Evolutionary conservation across 768 basidiomycete genomes (phyloP).

Genomic region (Candolleomyces efflorescens): DNA sequence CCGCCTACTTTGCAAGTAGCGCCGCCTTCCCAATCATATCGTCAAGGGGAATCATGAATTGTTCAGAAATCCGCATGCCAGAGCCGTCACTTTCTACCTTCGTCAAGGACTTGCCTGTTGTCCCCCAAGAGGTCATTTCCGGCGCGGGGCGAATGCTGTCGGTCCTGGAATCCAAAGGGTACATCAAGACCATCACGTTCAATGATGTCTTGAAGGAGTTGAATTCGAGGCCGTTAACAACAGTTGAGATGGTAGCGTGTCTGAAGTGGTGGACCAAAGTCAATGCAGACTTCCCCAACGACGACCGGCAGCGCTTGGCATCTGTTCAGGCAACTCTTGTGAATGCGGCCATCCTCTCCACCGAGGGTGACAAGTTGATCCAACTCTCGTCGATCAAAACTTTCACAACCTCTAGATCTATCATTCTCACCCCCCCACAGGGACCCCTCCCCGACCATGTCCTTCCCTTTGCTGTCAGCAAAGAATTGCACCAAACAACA

Average conservation of each 20-base stretch:
- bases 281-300: constrained; percentile 24
- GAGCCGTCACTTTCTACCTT: constrained; percentile 70
- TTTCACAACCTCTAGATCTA: constrained; percentile 62
- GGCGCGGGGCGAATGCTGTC: constrained; percentile 59
- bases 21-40: constrained; percentile 69
- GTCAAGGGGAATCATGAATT: constrained; percentile 63
- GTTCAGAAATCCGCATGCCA: constrained; percentile 67
- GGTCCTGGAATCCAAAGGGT: constrained; percentile 52
- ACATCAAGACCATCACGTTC: constrained; percentile 75
- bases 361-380: constrained; percentile 50
- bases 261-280: constrained; percentile 77
- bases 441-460: constrained; percentile 74
- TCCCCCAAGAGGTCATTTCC: constrained; percentile 57
- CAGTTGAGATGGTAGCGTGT: constrained; percentile 76
- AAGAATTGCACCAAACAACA: constrained; percentile 47
- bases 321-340: constrained; percentile 59
- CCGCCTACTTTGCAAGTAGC: constrained; percentile 65
- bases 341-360: constrained; percentile 56
- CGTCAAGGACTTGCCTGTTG: constrained; percentile 69
- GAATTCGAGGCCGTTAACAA: constrained; percentile 58
- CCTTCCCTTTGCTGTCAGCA: constrained; percentile 64
- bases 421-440: constrained; percentile 45
- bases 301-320: constrained; percentile 28
- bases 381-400: constrained; percentile 67
- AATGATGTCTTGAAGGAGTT: constrained; percentile 82